phyloP scores from a whole-genome alignment of 768 basidiomycete species.

The Tremella fuciformis region DNA sequence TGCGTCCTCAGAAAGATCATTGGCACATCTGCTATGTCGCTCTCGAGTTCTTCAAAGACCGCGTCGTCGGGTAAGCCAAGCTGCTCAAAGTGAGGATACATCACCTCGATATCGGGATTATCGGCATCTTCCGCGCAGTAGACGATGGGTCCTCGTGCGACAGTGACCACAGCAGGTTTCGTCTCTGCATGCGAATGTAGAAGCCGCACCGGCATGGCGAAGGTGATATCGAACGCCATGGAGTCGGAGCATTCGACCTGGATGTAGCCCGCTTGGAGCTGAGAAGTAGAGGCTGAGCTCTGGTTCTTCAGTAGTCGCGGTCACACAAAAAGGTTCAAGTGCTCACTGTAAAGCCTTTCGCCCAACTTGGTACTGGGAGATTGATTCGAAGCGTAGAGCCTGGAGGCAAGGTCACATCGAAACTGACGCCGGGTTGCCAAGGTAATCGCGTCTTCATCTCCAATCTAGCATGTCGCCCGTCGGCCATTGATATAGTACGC shows the following conservation, averaged over 20 bases:
- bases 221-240: slow-evolving; percentile 4
- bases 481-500: slow-evolving; percentile 23
- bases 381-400: slow-evolving; percentile 26
- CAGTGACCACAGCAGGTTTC: slow-evolving; percentile 29
- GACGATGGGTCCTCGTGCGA: slow-evolving; percentile 36
- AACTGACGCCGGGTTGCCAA: slow-evolving; percentile 19
- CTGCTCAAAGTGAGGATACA: slow-evolving; percentile 29
- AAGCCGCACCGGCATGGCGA: slow-evolving; percentile 28
- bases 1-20: slow-evolving; percentile 14
- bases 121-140: slow-evolving; percentile 35
- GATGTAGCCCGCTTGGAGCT: too few species aligned
- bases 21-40: slow-evolving; percentile 22
- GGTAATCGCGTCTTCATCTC: slow-evolving; percentile 31
- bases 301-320: background rate
- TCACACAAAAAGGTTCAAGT: too few species aligned
- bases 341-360: slow-evolving; percentile 27
- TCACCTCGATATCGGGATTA: slow-evolving; percentile 22
- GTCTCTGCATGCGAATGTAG: slow-evolving; percentile 26
- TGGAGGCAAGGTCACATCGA: slow-evolving; percentile 19
- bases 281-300: too few species aligned
- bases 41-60: slow-evolving; percentile 12
- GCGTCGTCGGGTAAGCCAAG: slow-evolving; percentile 23
- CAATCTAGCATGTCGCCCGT: slow-evolving; percentile 17
- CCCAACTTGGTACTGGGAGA: slow-evolving; percentile 28
- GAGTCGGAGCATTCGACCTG: background rate